Conservation (phyloP, 2,329 filamentous ascomycete genomes). For the Aspergillus piperis region DNA sequence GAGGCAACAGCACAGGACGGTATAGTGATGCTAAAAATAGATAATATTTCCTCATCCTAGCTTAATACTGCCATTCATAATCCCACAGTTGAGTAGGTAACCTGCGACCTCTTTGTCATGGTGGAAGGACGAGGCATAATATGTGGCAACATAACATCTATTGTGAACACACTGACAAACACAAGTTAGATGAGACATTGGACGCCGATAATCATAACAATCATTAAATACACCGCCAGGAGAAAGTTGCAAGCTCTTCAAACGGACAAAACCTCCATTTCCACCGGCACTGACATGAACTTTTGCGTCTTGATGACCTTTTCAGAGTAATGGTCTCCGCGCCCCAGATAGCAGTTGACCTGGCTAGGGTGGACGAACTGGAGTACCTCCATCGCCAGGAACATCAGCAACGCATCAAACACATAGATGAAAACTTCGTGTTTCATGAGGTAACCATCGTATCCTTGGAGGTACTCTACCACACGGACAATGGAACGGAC, state of each 20-base stretch:
- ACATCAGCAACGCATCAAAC: constrained; percentile 36
- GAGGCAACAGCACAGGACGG: too few relatives aligned
- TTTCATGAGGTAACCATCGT: constrained; percentile 32
- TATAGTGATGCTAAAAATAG: too few relatives aligned
- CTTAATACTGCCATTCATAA: too few relatives aligned
- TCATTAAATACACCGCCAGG: not conserved
- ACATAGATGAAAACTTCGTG: constrained; percentile 36
- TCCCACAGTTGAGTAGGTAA: too few relatives aligned
- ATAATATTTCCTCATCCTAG: too few relatives aligned
- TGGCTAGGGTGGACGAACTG: constrained; percentile 29
- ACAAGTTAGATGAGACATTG: not conserved
- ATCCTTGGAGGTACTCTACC: constrained; percentile 34
- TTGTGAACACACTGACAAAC: too few relatives aligned
- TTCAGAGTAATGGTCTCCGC: constrained; percentile 20
- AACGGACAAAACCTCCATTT: constrained; percentile 6
- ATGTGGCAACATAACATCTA: too few relatives aligned
- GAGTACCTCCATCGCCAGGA: constrained; percentile 25
- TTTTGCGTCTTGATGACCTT: constrained; percentile 18
- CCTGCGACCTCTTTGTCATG: too few relatives aligned
- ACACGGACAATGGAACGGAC: constrained; percentile 34
- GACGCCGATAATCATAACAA: not conserved
- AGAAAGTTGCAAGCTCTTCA: not conserved
- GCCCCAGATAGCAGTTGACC: constrained; percentile 26
- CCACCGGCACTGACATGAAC: constrained; percentile 9
- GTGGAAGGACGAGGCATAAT: too few relatives aligned